These are phyloP conservation scores for Hypoxylon sp. DNA, from an alignment of 2,329 filamentous ascomycete species.

Conservation along the genomic window DNA sequence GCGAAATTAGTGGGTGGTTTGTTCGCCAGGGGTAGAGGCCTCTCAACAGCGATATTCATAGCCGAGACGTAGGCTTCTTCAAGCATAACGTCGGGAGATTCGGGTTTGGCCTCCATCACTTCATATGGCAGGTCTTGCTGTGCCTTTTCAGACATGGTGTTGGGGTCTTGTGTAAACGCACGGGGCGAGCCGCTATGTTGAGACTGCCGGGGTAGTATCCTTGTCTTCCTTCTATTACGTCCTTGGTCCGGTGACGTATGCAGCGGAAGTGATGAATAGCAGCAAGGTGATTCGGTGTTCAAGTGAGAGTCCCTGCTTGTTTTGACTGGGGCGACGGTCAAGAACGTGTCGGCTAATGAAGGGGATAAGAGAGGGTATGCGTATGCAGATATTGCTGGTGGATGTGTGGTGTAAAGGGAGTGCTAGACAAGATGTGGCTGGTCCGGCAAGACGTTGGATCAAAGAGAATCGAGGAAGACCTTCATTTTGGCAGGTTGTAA, in stretches of 20 bases:
- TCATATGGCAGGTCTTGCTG: slow-evolving; percentile 6
- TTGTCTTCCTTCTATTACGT: slow-evolving; percentile 10
- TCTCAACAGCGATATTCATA: slow-evolving; percentile 34
- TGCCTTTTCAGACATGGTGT: slow-evolving; percentile 15
- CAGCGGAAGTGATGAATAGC: not conserved
- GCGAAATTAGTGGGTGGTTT: slow-evolving; percentile 77
- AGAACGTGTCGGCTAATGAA: not conserved
- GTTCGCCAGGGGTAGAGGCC: slow-evolving; percentile 21
- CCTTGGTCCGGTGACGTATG: slow-evolving; percentile 23
- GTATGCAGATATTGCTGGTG: not conserved
- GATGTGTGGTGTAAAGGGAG: slow-evolving; percentile 8
- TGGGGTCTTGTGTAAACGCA: slow-evolving; percentile 11
- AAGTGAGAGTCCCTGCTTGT: slow-evolving; percentile 1
- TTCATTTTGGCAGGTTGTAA: slow-evolving; percentile 32
- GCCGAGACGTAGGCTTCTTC: slow-evolving; percentile 31
- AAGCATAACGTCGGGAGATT: slow-evolving; percentile 31
- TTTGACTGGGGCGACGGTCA: not conserved
- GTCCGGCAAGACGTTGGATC: slow-evolving; percentile 31
- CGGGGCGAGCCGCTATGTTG: slow-evolving; percentile 1
- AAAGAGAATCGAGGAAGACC: slow-evolving; percentile 32
- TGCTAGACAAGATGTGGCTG: slow-evolving; percentile 15
- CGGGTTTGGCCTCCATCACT: slow-evolving; percentile 13
- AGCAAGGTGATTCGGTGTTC: not conserved
- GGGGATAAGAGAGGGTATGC: not conserved
- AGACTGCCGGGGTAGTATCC: slow-evolving; percentile 10